Evolutionary conservation across 768 basidiomycete species (phyloP).

Genomic region (Agrocybe pediades): DNA sequence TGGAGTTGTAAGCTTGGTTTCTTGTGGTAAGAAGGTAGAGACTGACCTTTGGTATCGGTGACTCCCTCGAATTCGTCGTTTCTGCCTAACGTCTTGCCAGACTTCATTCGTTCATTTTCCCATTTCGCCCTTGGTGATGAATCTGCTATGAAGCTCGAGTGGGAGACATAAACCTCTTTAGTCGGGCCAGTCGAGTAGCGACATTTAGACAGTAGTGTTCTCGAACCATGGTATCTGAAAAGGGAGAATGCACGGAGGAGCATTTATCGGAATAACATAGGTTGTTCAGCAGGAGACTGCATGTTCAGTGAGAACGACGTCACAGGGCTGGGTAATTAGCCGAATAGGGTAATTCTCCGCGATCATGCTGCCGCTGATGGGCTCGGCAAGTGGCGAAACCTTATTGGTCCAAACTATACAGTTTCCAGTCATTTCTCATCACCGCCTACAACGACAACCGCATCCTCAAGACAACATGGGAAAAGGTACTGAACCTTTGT

Average conservation of each 20-base stretch:
- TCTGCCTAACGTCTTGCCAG: conserved; percentile 9
- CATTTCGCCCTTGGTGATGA: conserved; percentile 35
- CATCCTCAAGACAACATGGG: conserved; percentile 73
- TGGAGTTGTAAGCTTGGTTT: neutral
- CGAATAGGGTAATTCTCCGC: too few relatives aligned
- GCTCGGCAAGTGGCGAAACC: conserved; percentile 30
- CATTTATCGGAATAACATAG: neutral
- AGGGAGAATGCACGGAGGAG: neutral
- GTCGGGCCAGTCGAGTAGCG: neutral
- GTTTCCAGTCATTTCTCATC: conserved; percentile 30
- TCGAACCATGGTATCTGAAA: neutral
- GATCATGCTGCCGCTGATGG: too few relatives aligned
- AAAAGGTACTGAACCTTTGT: conserved; percentile 51
- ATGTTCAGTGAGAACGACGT: neutral
- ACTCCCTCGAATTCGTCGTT: conserved; percentile 29
- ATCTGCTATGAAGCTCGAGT: conserved; percentile 47
- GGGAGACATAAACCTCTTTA: conserved; percentile 38
- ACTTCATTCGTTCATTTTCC: conserved; percentile 16
- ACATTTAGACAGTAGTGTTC: neutral
- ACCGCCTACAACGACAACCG: conserved; percentile 32
- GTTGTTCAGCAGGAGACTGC: neutral
- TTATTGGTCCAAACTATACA: conserved; percentile 44
- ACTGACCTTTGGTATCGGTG: conserved; percentile 35
- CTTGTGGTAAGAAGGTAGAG: too few relatives aligned
- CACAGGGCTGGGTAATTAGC: neutral